Percentiles rank a stretch among this genome's conserved stretches.
Conservation (phyloP, 176 grass and related monocot species). For the Secale cereale region DNA sequence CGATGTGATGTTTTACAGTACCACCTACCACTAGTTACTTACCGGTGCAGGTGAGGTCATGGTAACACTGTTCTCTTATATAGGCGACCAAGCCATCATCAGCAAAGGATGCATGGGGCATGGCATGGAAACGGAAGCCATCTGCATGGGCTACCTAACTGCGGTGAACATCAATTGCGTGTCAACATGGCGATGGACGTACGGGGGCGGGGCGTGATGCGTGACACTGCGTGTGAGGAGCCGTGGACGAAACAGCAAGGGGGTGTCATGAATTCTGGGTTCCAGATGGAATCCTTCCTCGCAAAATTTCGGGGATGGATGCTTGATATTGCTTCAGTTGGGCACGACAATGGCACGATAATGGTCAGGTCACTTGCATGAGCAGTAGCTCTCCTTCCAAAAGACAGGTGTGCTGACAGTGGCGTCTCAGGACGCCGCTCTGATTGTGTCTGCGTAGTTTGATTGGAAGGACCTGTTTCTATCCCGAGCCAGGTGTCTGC, state of each 20-base stretch:
- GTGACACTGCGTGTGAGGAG: neutral
- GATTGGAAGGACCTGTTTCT: neutral
- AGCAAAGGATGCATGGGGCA: neutral
- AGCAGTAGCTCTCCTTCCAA: neutral
- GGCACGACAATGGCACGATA: neutral
- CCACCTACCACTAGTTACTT: neutral
- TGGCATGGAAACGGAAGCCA: slow-evolving; percentile 2
- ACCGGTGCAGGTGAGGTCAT: slow-evolving; percentile 13
- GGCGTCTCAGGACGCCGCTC: neutral
- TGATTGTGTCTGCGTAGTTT: neutral
- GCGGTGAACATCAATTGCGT: slow-evolving; percentile 42
- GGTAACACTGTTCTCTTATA: slow-evolving; percentile 42
- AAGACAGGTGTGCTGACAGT: slow-evolving; percentile 14
- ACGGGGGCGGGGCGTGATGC: slow-evolving; percentile 12
- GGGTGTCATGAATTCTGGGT: neutral
- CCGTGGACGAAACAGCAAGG: neutral
- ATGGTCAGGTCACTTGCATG: slow-evolving; percentile 9
- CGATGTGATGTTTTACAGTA: neutral
- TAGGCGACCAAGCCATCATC: slow-evolving; percentile 7
- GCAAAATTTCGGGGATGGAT: neutral
- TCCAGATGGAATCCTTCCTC: neutral
- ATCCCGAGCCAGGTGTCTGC: neutral
- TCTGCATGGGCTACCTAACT: slow-evolving; percentile 63
- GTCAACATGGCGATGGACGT: neutral
- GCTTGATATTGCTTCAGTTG: neutral